Conservation (phyloP, 129 eudicot species). For the Lactuca saligna region DNA sequence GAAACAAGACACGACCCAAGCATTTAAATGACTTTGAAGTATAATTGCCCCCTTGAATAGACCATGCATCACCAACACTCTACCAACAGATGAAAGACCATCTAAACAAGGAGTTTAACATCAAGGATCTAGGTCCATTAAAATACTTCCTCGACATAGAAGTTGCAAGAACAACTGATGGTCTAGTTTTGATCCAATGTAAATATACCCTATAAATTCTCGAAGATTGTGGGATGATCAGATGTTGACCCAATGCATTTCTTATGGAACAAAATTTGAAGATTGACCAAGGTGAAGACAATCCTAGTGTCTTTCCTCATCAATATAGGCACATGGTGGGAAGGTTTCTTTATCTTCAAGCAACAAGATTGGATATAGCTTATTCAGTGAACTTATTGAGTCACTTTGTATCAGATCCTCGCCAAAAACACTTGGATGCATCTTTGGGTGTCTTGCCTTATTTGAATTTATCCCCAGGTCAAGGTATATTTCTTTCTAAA, state of each 20-base stretch:
- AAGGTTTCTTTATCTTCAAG: background rate
- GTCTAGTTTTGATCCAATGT: background rate
- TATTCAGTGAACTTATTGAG: background rate
- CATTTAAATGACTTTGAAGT: background rate
- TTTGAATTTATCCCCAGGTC: background rate
- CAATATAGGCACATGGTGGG: background rate
- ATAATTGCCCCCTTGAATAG: background rate
- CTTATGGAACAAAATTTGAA: background rate
- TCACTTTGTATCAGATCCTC: background rate
- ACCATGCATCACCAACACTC: constrained; percentile 2
- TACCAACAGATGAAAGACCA: background rate
- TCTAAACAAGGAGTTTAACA: background rate
- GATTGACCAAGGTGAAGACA: background rate
- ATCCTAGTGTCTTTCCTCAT: background rate
- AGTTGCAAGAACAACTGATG: background rate
- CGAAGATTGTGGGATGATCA: background rate
- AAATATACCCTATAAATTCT: constrained; percentile 7
- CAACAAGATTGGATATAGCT: background rate
- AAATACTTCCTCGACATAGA: background rate
- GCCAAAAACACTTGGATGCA: background rate
- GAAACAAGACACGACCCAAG: background rate
- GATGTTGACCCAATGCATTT: background rate
- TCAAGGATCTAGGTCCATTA: background rate
- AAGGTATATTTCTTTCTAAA: background rate
- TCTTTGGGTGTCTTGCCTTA: background rate